Percentiles rank a stretch among this genome's conserved stretches.
Evolutionary conservation across 768 basidiomycete species (phyloP).

Genomic region (Kwoniella botswanensis): DNA sequence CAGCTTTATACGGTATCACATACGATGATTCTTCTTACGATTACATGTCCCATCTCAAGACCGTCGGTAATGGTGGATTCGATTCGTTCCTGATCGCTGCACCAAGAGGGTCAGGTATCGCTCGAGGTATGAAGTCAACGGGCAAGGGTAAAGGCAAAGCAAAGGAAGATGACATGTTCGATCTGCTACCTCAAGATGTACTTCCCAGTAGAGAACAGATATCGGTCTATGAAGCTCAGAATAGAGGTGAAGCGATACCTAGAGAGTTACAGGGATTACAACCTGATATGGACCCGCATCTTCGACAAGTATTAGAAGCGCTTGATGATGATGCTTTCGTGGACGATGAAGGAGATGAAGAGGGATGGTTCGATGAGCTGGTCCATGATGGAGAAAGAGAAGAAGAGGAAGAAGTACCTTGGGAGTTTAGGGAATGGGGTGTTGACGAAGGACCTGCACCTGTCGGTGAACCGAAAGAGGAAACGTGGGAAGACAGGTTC

Average conservation of each 20-base stretch:
- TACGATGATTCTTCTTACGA: constrained; percentile 97
- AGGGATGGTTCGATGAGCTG: constrained; percentile 49
- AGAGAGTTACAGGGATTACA: constrained; percentile 84
- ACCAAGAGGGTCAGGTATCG: constrained; percentile 45
- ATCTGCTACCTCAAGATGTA: constrained; percentile 37
- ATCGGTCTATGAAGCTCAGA: constrained; percentile 60
- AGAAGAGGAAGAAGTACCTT: constrained; percentile 37
- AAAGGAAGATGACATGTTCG: constrained; percentile 56
- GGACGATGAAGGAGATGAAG: constrained; percentile 49
- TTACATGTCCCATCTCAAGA: constrained; percentile 94
- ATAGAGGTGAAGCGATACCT: constrained; percentile 74
- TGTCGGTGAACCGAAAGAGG: constrained; percentile 54
- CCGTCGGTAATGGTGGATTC: constrained; percentile 71
- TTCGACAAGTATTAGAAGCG: constrained; percentile 89
- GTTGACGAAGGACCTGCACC: constrained; percentile 27
- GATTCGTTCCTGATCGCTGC: constrained; percentile 59
- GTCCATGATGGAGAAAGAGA: constrained; percentile 49
- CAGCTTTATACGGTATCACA: constrained; percentile 84
- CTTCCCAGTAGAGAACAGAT: constrained; percentile 70
- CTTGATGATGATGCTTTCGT: constrained; percentile 96
- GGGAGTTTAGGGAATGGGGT: constrained; percentile 54
- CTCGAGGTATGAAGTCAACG: constrained; percentile 56
- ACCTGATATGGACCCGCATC: constrained; percentile 94
- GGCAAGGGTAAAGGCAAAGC: constrained; percentile 58
- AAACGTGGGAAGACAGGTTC: constrained; percentile 79